Evolutionary conservation across 495 filamentous ascomycete genomes (phyloP).

Genomic region (Lasiosphaeris hirsuta): DNA sequence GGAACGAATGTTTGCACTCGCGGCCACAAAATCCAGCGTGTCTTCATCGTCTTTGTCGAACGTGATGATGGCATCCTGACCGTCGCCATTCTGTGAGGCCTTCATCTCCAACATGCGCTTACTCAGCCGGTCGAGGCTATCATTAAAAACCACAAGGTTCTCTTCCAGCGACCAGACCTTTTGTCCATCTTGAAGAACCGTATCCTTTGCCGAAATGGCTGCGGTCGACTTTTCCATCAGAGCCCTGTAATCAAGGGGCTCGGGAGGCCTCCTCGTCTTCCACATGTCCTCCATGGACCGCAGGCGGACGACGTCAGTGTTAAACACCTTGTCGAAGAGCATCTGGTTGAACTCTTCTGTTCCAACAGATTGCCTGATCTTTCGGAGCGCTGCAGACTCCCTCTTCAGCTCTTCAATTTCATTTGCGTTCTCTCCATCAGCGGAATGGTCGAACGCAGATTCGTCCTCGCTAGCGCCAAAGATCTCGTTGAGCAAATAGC

Average conservation of each 20-base stretch:
- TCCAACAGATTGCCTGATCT: constrained; percentile 79
- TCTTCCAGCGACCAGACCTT: constrained; percentile 76
- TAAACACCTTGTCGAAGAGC: constrained; percentile 92
- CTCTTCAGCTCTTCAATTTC: constrained; percentile 83
- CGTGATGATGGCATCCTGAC: constrained; percentile 59
- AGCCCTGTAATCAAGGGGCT: constrained; percentile 62
- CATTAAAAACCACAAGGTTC: constrained; percentile 80
- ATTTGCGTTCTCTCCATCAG: constrained; percentile 77
- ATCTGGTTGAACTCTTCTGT: constrained; percentile 72
- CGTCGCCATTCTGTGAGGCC: constrained; percentile 42
- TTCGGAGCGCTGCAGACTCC: constrained; percentile 78
- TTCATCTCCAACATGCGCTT: constrained; percentile 63
- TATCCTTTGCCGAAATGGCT: constrained; percentile 47
- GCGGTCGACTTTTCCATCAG: constrained; percentile 43
- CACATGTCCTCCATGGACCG: constrained; percentile 96
- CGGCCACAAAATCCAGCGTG: constrained; percentile 90
- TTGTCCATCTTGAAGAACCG: constrained; percentile 65
- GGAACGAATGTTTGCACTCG: constrained; percentile 84
- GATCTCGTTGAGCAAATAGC: constrained; percentile 89
- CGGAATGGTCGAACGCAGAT: constrained; percentile 67
- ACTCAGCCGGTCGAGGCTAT: constrained; percentile 76
- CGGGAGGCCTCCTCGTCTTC: constrained; percentile 75
- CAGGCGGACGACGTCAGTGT: constrained; percentile 76
- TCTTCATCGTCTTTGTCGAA: constrained; percentile 99
- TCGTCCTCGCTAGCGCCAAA: constrained; percentile 91